Evolutionary conservation across 495 filamentous ascomycete species (phyloP).

Genomic region (Parathielavia appendiculata): DNA sequence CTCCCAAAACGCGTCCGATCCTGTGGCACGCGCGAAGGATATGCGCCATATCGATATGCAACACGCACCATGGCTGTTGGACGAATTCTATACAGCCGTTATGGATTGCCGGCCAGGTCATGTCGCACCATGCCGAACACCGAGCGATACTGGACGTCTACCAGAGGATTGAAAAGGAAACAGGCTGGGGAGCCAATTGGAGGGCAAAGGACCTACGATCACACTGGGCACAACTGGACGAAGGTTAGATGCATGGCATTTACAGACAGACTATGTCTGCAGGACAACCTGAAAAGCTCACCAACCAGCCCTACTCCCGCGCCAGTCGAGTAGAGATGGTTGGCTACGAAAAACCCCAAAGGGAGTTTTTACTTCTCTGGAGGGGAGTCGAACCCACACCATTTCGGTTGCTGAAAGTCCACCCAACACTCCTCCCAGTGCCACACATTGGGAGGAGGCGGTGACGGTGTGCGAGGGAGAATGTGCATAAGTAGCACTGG

Average conservation of each 20-base stretch:
- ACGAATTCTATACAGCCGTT: constrained; percentile 1
- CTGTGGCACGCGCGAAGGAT: constrained; percentile 8
- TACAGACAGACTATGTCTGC: not conserved
- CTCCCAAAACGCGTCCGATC: not conserved
- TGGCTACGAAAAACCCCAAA: not conserved
- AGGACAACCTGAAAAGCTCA: not conserved
- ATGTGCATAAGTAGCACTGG: too few relatives aligned
- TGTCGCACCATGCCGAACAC: constrained; percentile 7
- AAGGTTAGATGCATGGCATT: not conserved
- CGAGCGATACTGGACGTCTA: not conserved
- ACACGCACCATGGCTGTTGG: constrained; percentile 8
- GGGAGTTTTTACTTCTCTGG: too few relatives aligned
- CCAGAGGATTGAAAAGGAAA: not conserved
- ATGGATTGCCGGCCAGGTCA: constrained; percentile 7
- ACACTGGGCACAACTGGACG: constrained; percentile 1
- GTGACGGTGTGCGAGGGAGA: too few relatives aligned
- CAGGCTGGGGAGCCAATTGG: constrained; percentile 1
- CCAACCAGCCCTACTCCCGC: not conserved
- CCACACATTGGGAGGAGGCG: too few relatives aligned
- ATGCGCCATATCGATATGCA: constrained; percentile 2
- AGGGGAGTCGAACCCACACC: too few relatives aligned
- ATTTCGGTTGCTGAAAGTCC: too few relatives aligned
- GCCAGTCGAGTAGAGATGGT: too few relatives aligned
- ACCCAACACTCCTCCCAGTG: too few relatives aligned
- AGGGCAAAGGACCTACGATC: not conserved